These are phyloP conservation scores for Symbiodinium pilosum DNA, from an alignment of 73 alveolate species.

Conservation along the genomic window DNA sequence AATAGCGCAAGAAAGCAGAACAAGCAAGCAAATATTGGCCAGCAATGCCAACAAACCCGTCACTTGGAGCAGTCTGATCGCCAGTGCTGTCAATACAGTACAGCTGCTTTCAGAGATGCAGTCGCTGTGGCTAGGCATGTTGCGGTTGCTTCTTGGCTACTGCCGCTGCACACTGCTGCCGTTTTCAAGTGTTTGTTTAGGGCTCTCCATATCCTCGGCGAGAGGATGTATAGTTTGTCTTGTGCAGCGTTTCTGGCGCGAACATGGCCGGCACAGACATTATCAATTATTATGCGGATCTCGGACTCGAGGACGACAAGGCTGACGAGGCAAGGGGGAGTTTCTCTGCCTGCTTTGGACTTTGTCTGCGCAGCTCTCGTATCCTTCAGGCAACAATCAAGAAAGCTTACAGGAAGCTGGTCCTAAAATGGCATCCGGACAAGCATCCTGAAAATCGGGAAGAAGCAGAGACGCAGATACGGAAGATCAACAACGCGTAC, in stretches of 20 bases:
- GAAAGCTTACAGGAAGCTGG: conserved; percentile 96
- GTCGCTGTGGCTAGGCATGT: too few relatives aligned
- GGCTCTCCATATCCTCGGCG: conserved; percentile 11
- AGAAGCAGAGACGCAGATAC: conserved; percentile 80
- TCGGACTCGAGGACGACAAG: conserved; percentile 75
- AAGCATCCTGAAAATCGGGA: conserved; percentile 96
- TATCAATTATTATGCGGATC: conserved; percentile 72
- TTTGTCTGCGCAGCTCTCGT: not conserved
- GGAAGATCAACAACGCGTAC: conserved; percentile 89
- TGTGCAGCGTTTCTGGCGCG: conserved; percentile 11
- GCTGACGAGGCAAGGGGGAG: conserved; percentile 46
- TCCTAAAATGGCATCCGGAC: conserved; percentile 97
- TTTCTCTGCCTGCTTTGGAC: not conserved
- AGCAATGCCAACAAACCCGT: too few relatives aligned
- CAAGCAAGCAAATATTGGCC: too few relatives aligned
- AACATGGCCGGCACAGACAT: conserved; percentile 44
- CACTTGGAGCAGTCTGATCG: too few relatives aligned
- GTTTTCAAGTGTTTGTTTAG: not conserved
- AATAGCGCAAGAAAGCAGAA: too few relatives aligned
- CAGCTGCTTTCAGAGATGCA: too few relatives aligned
- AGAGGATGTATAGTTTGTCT: conserved; percentile 14
- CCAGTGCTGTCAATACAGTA: too few relatives aligned
- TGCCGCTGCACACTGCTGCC: too few relatives aligned
- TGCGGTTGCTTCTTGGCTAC: too few relatives aligned
- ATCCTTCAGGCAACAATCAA: conserved; percentile 90